Conservation (phyloP, 176 grass and related monocot genomes). For the Oryza brachyantha region DNA sequence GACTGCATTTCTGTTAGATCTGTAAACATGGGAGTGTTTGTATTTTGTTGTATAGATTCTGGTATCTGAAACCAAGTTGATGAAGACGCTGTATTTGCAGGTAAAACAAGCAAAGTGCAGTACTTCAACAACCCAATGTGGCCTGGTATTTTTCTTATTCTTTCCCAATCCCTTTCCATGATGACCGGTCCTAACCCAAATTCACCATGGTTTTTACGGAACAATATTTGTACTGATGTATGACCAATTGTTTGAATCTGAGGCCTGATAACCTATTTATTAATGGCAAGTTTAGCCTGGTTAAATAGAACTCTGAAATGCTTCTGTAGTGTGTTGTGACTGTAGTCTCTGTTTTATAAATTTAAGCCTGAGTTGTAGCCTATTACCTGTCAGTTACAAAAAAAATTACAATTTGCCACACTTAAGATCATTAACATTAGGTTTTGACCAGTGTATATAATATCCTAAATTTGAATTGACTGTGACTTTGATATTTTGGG, state of each 20-base stretch:
- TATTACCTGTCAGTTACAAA: not conserved
- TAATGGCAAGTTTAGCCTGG: not conserved
- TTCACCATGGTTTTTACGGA: not conserved
- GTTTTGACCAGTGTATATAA: not conserved
- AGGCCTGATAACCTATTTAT: not conserved
- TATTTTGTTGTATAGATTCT: not conserved
- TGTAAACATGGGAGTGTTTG: no score
- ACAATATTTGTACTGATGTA: not conserved
- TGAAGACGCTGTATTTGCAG: constrained; percentile 31
- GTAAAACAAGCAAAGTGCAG: constrained; percentile 55
- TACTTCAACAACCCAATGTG: constrained; percentile 99
- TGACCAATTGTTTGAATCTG: not conserved
- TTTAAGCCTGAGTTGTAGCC: not conserved
- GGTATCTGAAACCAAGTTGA: not conserved
- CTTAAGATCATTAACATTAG: not conserved
- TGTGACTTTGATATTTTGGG: not conserved
- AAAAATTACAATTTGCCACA: not conserved
- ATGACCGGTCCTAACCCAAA: not conserved
- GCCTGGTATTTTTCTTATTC: constrained; percentile 57
- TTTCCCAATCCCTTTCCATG: not conserved
- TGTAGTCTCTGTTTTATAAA: not conserved
- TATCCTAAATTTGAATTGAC: not conserved
- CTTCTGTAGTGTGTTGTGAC: not conserved
- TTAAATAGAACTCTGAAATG: not conserved
- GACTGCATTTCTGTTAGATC: not conserved